A percentile compares a stretch with the other conserved stretches of the same genome.
phyloP scores from a whole-genome alignment of 2,329 filamentous ascomycete species.

The Westerdykella aurantiaca region DNA sequence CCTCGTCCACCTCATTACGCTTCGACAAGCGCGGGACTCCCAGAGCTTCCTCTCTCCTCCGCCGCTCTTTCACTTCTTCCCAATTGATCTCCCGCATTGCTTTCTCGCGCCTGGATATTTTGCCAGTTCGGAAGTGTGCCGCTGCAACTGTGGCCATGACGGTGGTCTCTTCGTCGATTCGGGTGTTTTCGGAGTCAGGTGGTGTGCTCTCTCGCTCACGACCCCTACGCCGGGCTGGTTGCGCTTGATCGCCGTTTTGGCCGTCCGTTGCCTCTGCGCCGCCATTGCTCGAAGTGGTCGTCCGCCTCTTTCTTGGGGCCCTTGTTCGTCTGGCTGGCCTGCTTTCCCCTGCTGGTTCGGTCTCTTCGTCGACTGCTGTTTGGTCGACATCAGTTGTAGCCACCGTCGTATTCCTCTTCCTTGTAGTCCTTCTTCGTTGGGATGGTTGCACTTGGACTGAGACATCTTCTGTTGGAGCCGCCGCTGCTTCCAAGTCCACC shows the following conservation, averaged over 20 bases:
- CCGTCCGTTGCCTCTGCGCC: neutral
- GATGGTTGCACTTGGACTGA: neutral
- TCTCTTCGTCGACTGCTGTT: neutral
- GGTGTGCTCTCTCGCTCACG: slow-evolving; percentile 28
- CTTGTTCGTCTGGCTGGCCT: neutral
- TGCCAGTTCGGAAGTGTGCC: slow-evolving; percentile 59
- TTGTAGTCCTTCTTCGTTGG: slow-evolving; percentile 12
- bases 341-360: neutral
- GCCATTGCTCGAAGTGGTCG: neutral
- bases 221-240: slow-evolving; percentile 18
- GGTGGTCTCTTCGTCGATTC: slow-evolving; percentile 59
- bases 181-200: slow-evolving; percentile 34
- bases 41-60: slow-evolving; percentile 30
- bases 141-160: slow-evolving; percentile 69
- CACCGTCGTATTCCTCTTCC: slow-evolving; percentile 6
- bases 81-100: slow-evolving; percentile 64
- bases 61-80: slow-evolving; percentile 43
- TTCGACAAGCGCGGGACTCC: slow-evolving; percentile 14
- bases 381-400: slow-evolving; percentile 1
- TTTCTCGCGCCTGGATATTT: slow-evolving; percentile 67
- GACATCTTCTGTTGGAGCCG: slow-evolving; percentile 2
- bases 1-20: slow-evolving; percentile 19
- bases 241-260: slow-evolving; percentile 6
- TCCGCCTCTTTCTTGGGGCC: slow-evolving; percentile 3
- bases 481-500: slow-evolving; percentile 8